These are phyloP conservation scores for Bothriochloa decipiens DNA, from an alignment of 176 grass and related monocot species.

Conservation along the genomic window DNA sequence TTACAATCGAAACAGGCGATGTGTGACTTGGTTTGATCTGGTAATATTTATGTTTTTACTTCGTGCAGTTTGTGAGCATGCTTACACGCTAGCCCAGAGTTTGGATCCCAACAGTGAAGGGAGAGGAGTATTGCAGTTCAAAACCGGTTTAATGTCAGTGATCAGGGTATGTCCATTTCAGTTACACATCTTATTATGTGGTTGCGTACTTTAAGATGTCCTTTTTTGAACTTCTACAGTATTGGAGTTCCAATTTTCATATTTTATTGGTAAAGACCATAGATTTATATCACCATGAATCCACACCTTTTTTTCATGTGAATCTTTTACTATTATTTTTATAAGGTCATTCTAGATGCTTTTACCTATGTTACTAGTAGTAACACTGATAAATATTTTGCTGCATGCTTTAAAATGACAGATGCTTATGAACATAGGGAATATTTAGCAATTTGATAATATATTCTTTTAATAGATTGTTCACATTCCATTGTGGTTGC, in stretches of 20 bases:
- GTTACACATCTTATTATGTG: conserved; percentile 6
- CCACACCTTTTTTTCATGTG: neutral
- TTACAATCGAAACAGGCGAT: neutral
- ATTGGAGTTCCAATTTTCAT: neutral
- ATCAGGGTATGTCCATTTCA: conserved; percentile 69
- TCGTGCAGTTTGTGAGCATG: conserved; percentile 87
- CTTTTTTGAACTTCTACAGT: neutral
- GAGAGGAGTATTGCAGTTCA: conserved; percentile 93
- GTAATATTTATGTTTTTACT: conserved; percentile 23
- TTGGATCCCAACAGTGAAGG: conserved; percentile 93
- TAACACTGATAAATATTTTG: neutral
- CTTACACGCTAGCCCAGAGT: conserved; percentile 75
- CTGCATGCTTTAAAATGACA: neutral
- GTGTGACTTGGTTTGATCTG: neutral
- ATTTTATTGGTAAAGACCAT: conserved; percentile 10
- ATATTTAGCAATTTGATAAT: conserved; percentile 13
- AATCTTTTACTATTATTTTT: conserved; percentile 6
- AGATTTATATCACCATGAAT: neutral
- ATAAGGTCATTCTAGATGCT: conserved; percentile 4
- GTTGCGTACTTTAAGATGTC: neutral
- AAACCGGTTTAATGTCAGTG: conserved; percentile 91
- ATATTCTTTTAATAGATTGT: neutral
- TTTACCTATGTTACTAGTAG: neutral
- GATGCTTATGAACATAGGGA: neutral
- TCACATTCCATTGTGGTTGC: neutral